Evolutionary conservation across 179 eudicot species (phyloP).

Genomic region (Carnegiea gigantea): DNA sequence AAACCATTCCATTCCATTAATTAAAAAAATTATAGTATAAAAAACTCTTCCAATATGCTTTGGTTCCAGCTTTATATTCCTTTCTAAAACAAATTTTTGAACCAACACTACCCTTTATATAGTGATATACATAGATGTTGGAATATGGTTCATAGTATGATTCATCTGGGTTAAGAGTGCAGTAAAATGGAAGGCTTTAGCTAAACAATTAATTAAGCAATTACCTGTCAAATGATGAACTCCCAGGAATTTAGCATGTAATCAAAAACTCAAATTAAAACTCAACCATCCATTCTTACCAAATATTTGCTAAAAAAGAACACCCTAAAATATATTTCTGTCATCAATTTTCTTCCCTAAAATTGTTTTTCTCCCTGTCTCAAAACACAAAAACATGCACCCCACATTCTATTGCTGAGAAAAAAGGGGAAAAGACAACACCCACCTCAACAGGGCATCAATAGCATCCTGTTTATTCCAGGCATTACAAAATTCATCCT

Average conservation of each 20-base stretch:
- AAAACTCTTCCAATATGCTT: too few species aligned
- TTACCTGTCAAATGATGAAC: slow-evolving; percentile 13
- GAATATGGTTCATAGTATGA: too few species aligned
- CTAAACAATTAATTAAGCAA: not conserved
- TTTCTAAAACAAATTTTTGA: too few species aligned
- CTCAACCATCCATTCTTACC: slow-evolving; percentile 12
- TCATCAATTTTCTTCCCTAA: not conserved
- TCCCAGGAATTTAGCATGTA: slow-evolving; percentile 21
- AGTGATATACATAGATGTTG: too few species aligned
- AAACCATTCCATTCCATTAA: too few species aligned
- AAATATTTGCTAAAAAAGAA: slow-evolving; percentile 25
- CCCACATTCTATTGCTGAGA: slow-evolving; percentile 37
- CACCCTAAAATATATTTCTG: not conserved
- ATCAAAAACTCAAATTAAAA: slow-evolving; percentile 8
- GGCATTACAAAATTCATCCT: not conserved
- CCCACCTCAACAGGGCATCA: not conserved
- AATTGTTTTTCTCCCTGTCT: not conserved
- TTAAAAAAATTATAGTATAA: too few species aligned
- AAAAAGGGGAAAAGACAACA: slow-evolving; percentile 7
- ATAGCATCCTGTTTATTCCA: not conserved
- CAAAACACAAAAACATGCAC: slow-evolving; percentile 35
- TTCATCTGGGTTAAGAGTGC: too few species aligned
- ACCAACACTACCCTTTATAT: too few species aligned
- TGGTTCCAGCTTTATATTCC: too few species aligned
- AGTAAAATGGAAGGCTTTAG: not conserved